Evolutionary conservation across 2,329 filamentous ascomycete genomes (phyloP).

Genomic region (Tolypocladium tundrense): DNA sequence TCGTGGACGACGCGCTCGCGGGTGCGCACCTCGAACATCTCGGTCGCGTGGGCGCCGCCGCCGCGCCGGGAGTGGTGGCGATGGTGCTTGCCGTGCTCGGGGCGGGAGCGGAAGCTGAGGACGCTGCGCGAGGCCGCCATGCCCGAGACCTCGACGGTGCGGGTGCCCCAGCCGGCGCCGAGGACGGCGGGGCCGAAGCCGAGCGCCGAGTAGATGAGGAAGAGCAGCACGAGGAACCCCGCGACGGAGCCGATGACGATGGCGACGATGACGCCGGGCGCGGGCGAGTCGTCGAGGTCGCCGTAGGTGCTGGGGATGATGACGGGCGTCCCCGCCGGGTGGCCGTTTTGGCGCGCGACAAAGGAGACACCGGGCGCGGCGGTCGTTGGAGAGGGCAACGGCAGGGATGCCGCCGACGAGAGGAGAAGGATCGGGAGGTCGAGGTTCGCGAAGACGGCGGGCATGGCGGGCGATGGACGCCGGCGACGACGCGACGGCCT

Average conservation of each 20-base stretch:
- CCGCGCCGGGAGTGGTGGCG: constrained; percentile 1
- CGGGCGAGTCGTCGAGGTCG: constrained; percentile 24
- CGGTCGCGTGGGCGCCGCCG: constrained; percentile 10
- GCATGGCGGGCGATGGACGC: neutral
- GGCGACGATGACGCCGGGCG: constrained; percentile 31
- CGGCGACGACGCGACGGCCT: neutral
- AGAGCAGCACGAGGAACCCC: constrained; percentile 42
- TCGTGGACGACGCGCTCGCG: constrained; percentile 9
- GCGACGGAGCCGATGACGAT: constrained; percentile 35
- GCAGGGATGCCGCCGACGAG: neutral
- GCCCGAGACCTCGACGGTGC: neutral
- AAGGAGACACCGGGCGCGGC: neutral
- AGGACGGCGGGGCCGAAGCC: constrained; percentile 28
- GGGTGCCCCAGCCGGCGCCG: neutral
- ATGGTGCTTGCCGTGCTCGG: constrained; percentile 1
- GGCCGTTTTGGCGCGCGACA: constrained; percentile 6
- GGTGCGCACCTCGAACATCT: constrained; percentile 18
- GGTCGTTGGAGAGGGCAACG: neutral
- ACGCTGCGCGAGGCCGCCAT: constrained; percentile 7
- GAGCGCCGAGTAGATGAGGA: constrained; percentile 39
- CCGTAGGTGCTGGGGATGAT: constrained; percentile 26
- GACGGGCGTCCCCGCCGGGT: constrained; percentile 13
- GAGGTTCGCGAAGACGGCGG: neutral
- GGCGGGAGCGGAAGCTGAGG: constrained; percentile 5
- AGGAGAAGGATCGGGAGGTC: neutral